Evolutionary conservation across 345 rosid species (phyloP), one percentile per base, ranked within the genome.

Genomic region (Pistacia vera): DNA sequence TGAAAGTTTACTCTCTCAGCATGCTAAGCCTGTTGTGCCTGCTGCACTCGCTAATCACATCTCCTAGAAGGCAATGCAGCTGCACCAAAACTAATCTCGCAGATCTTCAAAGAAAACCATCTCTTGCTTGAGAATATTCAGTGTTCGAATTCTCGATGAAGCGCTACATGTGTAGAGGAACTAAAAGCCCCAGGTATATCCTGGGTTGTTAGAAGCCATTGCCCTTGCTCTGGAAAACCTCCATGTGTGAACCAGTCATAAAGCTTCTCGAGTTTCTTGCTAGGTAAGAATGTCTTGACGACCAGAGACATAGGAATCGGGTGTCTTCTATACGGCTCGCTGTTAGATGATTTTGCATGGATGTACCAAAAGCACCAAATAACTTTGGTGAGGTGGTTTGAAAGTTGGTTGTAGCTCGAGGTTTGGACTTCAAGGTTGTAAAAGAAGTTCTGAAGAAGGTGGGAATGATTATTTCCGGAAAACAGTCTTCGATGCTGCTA

Each of bases 281-380:
- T 22, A 18, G 25, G 78, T 55, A 91, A 88, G 82, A 85, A 22
- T 22, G 88, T 66, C 30, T 94, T 22, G 66, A 85, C 88, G 14
- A 52, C 84, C 55, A 78, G 75, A 35, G 97, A 92, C 75, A 56
- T 92, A 9, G 93, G 79, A 60, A 77, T 82, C 0, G 97, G 98
- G 22, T 88, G 88, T 65, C 59, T 86, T 79, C 79, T 79, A 7
- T 95, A 88, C 18, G 89, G 87, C 55, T 82, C 89, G 0, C 71
- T 79, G 86, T 55, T 94, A 79, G 97, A 94, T 68, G 97, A 94
- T 78, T 94, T 44, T 97, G 89, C 60, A 90, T 94, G n/a, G 98
- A 94, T 81, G 78, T 91, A 59, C 97, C 98, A 0, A 92, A 84
- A 71, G 97, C 98, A 49, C 95, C 97, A 2, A 71, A 73, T 70